Base-by-base conservation (phyloP, 2,329 filamentous ascomycete species). In the Colletotrichum paranaense region DNA sequence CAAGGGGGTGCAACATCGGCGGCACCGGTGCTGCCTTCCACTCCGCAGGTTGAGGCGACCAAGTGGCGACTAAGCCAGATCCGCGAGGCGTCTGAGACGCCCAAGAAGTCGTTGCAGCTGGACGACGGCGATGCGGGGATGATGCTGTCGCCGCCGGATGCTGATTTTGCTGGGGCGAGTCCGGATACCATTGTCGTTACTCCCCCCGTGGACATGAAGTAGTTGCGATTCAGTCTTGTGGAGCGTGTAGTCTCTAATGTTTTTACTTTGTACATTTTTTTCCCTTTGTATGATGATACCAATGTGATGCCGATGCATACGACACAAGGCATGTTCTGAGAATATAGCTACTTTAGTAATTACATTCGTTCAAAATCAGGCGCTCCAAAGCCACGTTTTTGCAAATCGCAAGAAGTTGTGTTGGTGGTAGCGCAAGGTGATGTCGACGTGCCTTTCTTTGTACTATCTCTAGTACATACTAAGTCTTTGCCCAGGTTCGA, bases 161-260 rank as follows among this genome's bases (percentile, higher is more conserved):
- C 28, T 9, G 70, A 75, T 12, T 63, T 74, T 32, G 74, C 73
- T 49, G 63, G 65, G 14, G 72, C 72, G 7, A 74, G 72, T 22
- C 74, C 74, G 32, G 68, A 75, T 22, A 75, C 74, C 12, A 64
- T 75, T 6, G 72, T 75, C 1, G 74, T 62, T 14, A 74, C 72
- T 9, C 63, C 74, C 32, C 68, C 74, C 5, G 64, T 62, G 3
- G 52, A 57, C 16, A 60, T 35, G 35, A 56, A 42, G 7, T 28
- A 49, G 42, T 16, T 8, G 38, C 3, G 38, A 7, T 16, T 42
- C 38, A 19, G 38, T 42, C 38, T 42, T 6, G 35, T 5, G 14
- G 38, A 16, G 9, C 26, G 16, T 28, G 12, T 7, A 6, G 22
- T 53, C 4, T 22, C 6, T 52, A 42, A 16, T 35, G 8, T 68